Conservation (phyloP, 1,284 basidiomycete species). For the Boletus sp. region DNA sequence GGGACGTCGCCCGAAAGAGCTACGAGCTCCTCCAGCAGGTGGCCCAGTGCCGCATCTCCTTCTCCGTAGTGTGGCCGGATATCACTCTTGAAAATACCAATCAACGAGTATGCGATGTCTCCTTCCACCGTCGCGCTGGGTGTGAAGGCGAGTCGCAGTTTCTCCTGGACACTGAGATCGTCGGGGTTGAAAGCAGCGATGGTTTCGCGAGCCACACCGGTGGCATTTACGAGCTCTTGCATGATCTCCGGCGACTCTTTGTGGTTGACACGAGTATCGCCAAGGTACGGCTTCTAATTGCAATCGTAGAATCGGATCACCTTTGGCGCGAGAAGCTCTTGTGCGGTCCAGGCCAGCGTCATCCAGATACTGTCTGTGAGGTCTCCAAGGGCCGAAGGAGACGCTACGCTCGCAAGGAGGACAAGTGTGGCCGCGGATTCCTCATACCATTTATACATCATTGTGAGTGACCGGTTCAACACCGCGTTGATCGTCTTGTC, state of each 20-base stretch:
- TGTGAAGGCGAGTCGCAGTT: background rate
- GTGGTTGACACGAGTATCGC: background rate
- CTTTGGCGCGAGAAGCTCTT: conserved; percentile 14
- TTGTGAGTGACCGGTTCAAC: no score
- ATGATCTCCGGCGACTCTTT: no score
- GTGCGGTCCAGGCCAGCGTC: background rate
- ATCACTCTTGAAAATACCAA: background rate
- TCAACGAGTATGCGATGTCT: background rate
- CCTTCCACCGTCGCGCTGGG: background rate
- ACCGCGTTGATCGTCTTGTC: no score
- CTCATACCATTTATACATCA: no score
- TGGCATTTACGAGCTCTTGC: no score
- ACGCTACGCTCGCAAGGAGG: background rate
- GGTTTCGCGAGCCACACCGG: no score
- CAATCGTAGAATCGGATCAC: conserved; percentile 2
- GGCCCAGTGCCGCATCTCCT: no score
- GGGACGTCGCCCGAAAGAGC: background rate
- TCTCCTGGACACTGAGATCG: background rate
- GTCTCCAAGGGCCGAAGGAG: background rate
- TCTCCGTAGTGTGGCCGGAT: no score
- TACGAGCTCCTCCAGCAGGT: no score
- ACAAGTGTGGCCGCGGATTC: background rate
- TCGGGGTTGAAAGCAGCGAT: background rate
- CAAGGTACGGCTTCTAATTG: conserved; percentile 12
- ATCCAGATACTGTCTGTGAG: conserved; percentile 11